Evolutionary conservation across 768 basidiomycete genomes (phyloP).

Genomic region (Filobasidium wieringae): DNA sequence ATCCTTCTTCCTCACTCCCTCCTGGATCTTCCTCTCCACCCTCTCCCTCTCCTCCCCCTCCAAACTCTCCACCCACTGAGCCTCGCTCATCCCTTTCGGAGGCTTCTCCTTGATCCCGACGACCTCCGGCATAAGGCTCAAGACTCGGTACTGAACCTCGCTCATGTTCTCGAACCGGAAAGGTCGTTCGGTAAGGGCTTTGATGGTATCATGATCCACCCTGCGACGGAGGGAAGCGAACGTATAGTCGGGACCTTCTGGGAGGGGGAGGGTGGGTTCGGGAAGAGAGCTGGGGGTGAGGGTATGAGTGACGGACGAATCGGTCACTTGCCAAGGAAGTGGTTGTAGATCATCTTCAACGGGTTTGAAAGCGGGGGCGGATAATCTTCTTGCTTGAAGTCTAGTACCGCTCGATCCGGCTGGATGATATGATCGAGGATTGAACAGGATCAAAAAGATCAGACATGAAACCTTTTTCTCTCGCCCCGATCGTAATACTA

Average conservation of each 20-base stretch:
- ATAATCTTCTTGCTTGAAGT: neutral
- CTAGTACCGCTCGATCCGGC: neutral
- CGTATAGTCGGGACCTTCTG: conserved; percentile 10
- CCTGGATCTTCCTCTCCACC: conserved; percentile 7
- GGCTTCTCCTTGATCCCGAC: conserved; percentile 24
- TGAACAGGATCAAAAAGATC: neutral
- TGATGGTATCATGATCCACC: conserved; percentile 41
- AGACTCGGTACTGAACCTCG: conserved; percentile 66
- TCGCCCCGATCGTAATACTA: neutral
- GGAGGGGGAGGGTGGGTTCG: neutral
- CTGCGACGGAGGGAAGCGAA: conserved; percentile 38
- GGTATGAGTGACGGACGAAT: neutral
- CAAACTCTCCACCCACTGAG: conserved; percentile 17
- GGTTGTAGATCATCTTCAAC: neutral
- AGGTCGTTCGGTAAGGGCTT: conserved; percentile 53
- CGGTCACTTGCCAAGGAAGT: neutral
- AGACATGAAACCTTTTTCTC: neutral
- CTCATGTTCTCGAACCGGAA: conserved; percentile 65
- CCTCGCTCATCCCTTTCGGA: conserved; percentile 5
- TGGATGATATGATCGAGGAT: neutral
- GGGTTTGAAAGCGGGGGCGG: neutral
- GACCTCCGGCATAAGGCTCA: conserved; percentile 61
- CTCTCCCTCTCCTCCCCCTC: conserved; percentile 18
- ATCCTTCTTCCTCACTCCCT: conserved; percentile 42
- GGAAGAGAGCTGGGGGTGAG: neutral